These are phyloP conservation scores for Aspergillus spinulosporus DNA, from an alignment of 2,329 filamentous ascomycete genomes.

Conservation along the genomic window DNA sequence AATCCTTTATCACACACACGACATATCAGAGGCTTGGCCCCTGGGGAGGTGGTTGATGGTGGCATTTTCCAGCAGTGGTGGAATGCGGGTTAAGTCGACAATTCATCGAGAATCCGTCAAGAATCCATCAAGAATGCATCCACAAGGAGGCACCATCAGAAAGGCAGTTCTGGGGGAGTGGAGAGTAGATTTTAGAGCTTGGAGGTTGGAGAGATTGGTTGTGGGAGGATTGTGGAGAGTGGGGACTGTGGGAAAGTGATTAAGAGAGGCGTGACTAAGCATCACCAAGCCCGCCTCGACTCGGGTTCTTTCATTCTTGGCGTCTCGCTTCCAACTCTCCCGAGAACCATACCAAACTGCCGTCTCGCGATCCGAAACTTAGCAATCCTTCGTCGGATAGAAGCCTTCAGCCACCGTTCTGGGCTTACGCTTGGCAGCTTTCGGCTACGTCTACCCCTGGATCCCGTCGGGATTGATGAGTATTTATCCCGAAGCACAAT, in stretches of 20 bases:
- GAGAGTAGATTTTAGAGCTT: constrained; percentile 4
- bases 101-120: neutral
- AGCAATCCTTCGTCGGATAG: neutral
- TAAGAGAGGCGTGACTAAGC: no score
- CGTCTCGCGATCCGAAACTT: neutral
- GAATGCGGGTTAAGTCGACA: neutral
- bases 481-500: neutral
- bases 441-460: constrained; percentile 1
- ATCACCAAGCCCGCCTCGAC: no score
- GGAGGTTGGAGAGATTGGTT: neutral
- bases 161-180: neutral
- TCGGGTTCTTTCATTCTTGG: neutral
- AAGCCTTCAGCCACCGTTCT: neutral
- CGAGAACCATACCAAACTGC: neutral
- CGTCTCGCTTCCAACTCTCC: neutral
- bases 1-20: constrained; percentile 44
- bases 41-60: constrained; percentile 17
- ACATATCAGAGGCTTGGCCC: constrained; percentile 38
- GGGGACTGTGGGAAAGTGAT: neutral
- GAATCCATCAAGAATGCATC: neutral
- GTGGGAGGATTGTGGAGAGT: constrained; percentile 3
- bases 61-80: constrained; percentile 13
- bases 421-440: constrained; percentile 5
- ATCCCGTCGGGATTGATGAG: constrained; percentile 4
- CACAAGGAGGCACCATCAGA: neutral